These are phyloP conservation scores for Penicillium odoratum DNA, from an alignment of 495 filamentous ascomycete genomes.

Conservation along the genomic window DNA sequence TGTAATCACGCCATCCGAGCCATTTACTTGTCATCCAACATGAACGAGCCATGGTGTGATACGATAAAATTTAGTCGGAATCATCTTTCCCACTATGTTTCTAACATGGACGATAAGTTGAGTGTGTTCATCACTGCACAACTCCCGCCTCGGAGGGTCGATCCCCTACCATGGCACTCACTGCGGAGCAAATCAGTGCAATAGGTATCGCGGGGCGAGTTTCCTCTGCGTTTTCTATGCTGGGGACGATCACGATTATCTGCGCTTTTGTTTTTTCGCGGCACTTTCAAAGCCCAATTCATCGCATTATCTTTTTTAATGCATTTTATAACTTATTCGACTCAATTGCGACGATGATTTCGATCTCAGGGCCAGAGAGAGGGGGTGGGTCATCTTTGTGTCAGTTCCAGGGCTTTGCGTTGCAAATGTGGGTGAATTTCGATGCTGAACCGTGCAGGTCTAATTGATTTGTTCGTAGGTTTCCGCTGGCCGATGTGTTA, in stretches of 20 bases:
- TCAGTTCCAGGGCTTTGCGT: conserved; percentile 49
- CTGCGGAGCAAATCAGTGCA: conserved; percentile 27
- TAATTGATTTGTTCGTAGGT: conserved; percentile 29
- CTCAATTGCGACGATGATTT: conserved; percentile 48
- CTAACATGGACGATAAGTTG: background rate
- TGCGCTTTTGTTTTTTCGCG: conserved; percentile 35
- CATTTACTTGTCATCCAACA: background rate
- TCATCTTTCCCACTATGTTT: background rate
- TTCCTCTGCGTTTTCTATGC: conserved; percentile 37
- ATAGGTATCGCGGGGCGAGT: conserved; percentile 38
- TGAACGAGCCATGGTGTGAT: background rate
- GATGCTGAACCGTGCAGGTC: background rate
- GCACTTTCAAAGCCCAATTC: conserved; percentile 48
- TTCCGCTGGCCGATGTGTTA: conserved; percentile 48
- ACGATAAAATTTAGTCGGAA: background rate
- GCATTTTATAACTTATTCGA: conserved; percentile 48
- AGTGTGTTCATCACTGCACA: background rate
- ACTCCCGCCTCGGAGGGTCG: conserved; percentile 6
- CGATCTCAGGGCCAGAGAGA: conserved; percentile 37
- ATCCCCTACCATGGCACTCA: conserved; percentile 29
- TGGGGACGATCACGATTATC: conserved; percentile 44
- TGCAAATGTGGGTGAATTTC: conserved; percentile 40
- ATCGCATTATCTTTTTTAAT: conserved; percentile 50
- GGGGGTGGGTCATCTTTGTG: conserved; percentile 42
- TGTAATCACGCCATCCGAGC: conserved; percentile 4